Evolutionary conservation across 2,329 filamentous ascomycete genomes (phyloP).

Genomic region (Sphaerulina vaccinii): DNA sequence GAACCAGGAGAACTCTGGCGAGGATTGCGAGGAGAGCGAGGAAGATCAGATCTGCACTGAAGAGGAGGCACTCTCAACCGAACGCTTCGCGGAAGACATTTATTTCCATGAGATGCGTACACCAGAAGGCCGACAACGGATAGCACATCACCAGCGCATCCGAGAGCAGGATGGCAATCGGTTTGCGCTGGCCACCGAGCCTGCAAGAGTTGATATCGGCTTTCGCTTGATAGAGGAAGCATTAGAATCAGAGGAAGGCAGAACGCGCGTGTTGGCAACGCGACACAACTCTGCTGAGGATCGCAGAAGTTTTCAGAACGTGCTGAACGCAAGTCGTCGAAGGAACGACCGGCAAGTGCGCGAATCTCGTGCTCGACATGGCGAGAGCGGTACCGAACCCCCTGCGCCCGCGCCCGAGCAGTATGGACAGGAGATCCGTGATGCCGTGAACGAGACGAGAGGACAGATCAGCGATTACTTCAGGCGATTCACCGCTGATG

Average conservation of each 20-base stretch:
- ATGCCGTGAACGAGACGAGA: slow-evolving; percentile 20
- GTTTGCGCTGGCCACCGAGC: slow-evolving; percentile 28
- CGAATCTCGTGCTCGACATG: not conserved
- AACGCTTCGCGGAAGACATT: slow-evolving; percentile 32
- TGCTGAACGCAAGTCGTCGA: slow-evolving; percentile 11
- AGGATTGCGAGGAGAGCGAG: slow-evolving; percentile 42
- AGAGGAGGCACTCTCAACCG: slow-evolving; percentile 29
- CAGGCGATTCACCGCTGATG: slow-evolving; percentile 23
- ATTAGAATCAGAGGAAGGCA: slow-evolving; percentile 30
- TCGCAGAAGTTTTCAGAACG: slow-evolving; percentile 10
- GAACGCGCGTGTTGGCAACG: slow-evolving; percentile 27
- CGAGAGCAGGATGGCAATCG: slow-evolving; percentile 32
- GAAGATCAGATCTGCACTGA: slow-evolving; percentile 43
- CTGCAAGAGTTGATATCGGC: slow-evolving; percentile 32
- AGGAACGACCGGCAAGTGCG: slow-evolving; percentile 1
- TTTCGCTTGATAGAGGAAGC: slow-evolving; percentile 36
- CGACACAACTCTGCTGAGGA: slow-evolving; percentile 13
- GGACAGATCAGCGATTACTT: slow-evolving; percentile 29
- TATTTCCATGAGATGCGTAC: slow-evolving; percentile 31
- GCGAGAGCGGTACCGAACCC: slow-evolving; percentile 1
- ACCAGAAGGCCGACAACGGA: slow-evolving; percentile 29
- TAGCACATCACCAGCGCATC: slow-evolving; percentile 34
- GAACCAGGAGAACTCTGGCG: slow-evolving; percentile 34
- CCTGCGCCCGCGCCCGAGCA: slow-evolving; percentile 23
- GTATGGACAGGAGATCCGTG: slow-evolving; percentile 19